phyloP scores from a whole-genome alignment of 2,329 filamentous ascomycete genomes.

The Xylariaceae sp. region DNA sequence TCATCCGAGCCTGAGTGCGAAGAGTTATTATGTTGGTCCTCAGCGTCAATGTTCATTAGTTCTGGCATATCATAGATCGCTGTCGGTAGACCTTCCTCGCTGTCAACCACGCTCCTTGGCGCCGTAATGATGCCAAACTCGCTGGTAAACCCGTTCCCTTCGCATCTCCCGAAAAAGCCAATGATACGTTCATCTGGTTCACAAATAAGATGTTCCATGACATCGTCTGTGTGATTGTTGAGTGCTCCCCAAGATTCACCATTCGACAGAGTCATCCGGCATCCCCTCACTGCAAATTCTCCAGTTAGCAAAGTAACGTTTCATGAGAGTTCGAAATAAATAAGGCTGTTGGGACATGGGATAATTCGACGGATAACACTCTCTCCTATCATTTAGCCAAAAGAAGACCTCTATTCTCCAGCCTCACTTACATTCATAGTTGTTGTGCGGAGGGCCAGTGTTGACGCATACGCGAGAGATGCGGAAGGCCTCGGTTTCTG shows the following conservation, averaged over 20 bases:
- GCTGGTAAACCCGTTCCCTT: slow-evolving; percentile 32
- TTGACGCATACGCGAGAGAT: slow-evolving; percentile 43
- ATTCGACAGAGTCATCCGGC: slow-evolving; percentile 33
- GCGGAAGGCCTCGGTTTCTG: slow-evolving; percentile 29
- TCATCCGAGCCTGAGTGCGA: background rate
- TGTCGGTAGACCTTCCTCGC: slow-evolving; percentile 44
- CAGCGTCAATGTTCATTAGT: slow-evolving; percentile 31
- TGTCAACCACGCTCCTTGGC: slow-evolving; percentile 40
- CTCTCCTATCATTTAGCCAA: too few relatives aligned
- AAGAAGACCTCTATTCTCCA: too few relatives aligned
- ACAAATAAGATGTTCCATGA: slow-evolving; percentile 39
- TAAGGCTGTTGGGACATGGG: too few relatives aligned
- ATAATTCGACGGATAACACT: too few relatives aligned
- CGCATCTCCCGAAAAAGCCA: slow-evolving; percentile 50
- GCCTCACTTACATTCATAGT: slow-evolving; percentile 10
- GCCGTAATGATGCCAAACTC: slow-evolving; percentile 57
- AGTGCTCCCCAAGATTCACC: slow-evolving; percentile 26
- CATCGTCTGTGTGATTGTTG: slow-evolving; percentile 23
- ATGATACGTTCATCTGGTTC: slow-evolving; percentile 47
- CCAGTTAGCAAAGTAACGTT: background rate
- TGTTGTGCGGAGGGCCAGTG: background rate
- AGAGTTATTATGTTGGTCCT: background rate
- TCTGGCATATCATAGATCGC: slow-evolving; percentile 49
- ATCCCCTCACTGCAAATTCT: slow-evolving; percentile 13
- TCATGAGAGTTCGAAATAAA: too few relatives aligned